Percentiles rank a stretch among this genome's conserved stretches.
phyloP scores from a whole-genome alignment of 1,284 basidiomycete genomes.

The Papiliotrema fonsecae region DNA sequence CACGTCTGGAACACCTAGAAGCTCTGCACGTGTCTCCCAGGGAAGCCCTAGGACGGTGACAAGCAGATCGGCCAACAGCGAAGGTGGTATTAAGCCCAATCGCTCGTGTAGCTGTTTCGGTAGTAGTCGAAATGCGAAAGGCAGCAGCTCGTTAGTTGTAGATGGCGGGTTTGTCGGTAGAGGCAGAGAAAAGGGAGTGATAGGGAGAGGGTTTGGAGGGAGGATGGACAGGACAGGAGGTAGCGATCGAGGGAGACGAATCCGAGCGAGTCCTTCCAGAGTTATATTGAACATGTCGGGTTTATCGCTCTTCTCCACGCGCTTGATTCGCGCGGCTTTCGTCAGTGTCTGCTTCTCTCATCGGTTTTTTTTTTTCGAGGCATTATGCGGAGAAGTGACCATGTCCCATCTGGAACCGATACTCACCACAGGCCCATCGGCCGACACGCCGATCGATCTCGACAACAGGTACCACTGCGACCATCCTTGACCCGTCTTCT shows the following conservation, averaged over 20 bases:
- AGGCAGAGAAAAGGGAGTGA: constrained; percentile 34
- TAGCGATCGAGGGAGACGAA: constrained; percentile 36
- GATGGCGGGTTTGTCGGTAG: constrained; percentile 16
- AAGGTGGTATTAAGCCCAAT: constrained; percentile 26
- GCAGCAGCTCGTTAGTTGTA: constrained; percentile 22
- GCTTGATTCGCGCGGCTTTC: constrained; percentile 35
- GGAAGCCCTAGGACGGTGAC: constrained; percentile 31
- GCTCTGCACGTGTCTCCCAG: constrained; percentile 36
- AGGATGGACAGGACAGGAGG: constrained; percentile 41
- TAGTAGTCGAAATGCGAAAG: constrained; percentile 26
- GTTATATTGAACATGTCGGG: constrained; percentile 20
- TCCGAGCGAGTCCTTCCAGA: constrained; percentile 38
- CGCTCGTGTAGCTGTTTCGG: constrained; percentile 33
- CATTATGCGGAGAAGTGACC: too few relatives aligned
- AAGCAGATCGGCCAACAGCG: constrained; percentile 36
- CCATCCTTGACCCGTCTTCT: constrained; percentile 7
- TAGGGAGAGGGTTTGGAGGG: constrained; percentile 29
- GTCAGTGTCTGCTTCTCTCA: constrained; percentile 1
- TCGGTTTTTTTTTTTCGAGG: background rate
- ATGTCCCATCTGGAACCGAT: too few relatives aligned
- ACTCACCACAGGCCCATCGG: constrained; percentile 42
- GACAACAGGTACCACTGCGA: constrained; percentile 39
- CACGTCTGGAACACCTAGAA: constrained; percentile 31
- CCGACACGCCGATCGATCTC: constrained; percentile 40
- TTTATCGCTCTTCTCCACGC: constrained; percentile 26